Base-by-base conservation (phyloP, 2,329 filamentous ascomycete species). In the Clarireedia hainanense region DNA sequence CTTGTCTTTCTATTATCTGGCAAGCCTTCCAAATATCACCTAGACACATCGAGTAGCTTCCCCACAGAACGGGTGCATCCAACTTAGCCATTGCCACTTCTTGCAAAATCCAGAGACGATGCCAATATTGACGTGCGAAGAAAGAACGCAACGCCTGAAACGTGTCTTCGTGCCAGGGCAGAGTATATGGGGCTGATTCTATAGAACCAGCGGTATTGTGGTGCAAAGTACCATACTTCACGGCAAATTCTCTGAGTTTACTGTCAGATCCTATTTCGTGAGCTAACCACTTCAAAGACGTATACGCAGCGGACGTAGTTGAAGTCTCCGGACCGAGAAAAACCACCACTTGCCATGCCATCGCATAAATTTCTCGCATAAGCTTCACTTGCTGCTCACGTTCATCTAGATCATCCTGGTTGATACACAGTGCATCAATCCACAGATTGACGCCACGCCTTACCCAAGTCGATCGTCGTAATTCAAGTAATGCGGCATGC, bases 371-470 rank as follows among this genome's bases (percentile, higher is more conserved):
- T 20, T 52, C 34, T 46, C 42, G 26, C 58, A 60, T 60, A 10
- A 52, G 49, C 23, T 42, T 45, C 4, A 60, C 51, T 47, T 60
- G 56, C 14, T 58, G 24, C 10, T 43, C 49, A 20, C 56, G 51
- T 45, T 60, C 56, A 27, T 49, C 30, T 14, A 52, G 9, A 47
- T 60, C 56, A 24, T 46, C 36, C 42, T 60, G 58, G 12, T 58
- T 60, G 39, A 60, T 60, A 34, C 56, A 60, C 9, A 58, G 17
- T 6, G 52, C 58, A 47, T 60, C 52, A 6, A 54, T 47, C 55
- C 57, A 57, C 17, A 55, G 17, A 12, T 55, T 45, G n/a, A 58
- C 10, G 23, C 37, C 20, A 15, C 46, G 37, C 26, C 47, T 24
- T 4, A 55, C 39, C 52, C 52, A 55, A 4, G 7, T 45, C 1